Evolutionary conservation across 768 basidiomycete genomes (phyloP), one percentile per base, ranked within the genome.

Genomic region (Trametes coccinea): DNA sequence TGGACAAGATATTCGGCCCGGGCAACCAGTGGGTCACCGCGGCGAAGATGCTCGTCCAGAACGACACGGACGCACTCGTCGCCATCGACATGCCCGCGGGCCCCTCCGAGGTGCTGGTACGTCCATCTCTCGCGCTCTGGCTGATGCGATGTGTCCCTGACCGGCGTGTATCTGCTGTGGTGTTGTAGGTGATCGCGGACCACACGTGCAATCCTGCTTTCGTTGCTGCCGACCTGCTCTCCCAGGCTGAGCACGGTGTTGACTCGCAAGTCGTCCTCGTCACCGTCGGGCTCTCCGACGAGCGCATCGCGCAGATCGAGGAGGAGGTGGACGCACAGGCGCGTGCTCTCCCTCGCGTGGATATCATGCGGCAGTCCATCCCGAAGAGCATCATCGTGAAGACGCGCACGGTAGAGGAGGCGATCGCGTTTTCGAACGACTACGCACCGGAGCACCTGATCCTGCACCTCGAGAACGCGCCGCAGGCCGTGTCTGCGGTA

Each of bases 21-120:
- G 97, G 97, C 29, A 99, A 99, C 73, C 97, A 98, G 74, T 99
- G 95, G 94, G 97, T 99, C 27, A 99, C 96, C 2, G 97, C 97
- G 1, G 97, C 96, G 53, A 99, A 99, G 79, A 98, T 99, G 97
- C 76, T 96, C 56, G 96, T 99, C 29, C 95, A 98, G 73, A 99
- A 98, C 74, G 97, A 99, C 71, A 95, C 95, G 11, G 92, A 95
- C 69, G 96, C 97, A 8, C 75, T 95, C 63, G 95, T 98, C 6
- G 91, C 93, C 14, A 99, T 98, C 69, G 97, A 99, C 75, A 98
- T 99, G 93, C 97, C 97, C 51, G 97, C 97, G 37, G 97, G 97
- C 6, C 97, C 97, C 31, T 95, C 92, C 3, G 97, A 99, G 76
- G 96, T 99, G 27, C 79, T 99, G 69, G 97, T 97, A 70, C 78